Conservation (phyloP, 192 early-diverging fungal genomes). For the Geranomyces variabilis region DNA sequence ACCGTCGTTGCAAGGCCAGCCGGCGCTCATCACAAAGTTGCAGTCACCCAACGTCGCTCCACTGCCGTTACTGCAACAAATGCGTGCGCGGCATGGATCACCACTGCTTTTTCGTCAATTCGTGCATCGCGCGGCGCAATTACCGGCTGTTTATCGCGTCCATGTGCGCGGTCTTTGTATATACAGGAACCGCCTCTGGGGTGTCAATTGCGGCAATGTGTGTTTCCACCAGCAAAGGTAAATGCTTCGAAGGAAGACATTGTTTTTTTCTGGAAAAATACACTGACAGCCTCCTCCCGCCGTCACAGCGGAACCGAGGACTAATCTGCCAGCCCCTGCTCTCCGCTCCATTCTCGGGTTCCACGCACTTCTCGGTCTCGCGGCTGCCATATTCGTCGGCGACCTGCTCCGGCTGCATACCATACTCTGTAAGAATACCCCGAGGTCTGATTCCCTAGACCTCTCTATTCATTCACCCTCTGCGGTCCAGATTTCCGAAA, state of each 20-base stretch:
- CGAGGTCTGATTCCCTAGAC: neutral
- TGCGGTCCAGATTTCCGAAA: constrained; percentile 33
- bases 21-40: constrained; percentile 7
- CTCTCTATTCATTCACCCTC: neutral
- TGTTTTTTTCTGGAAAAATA: too few species aligned
- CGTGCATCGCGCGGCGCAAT: constrained; percentile 52
- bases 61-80: constrained; percentile 58
- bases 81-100: constrained; percentile 53
- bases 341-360: constrained; percentile 21
- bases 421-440: constrained; percentile 42
- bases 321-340: neutral
- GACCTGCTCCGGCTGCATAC: constrained; percentile 45
- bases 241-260: too few species aligned
- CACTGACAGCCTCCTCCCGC: too few species aligned
- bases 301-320: neutral
- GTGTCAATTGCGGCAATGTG: too few species aligned
- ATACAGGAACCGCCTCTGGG: too few species aligned
- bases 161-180: neutral
- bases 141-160: constrained; percentile 34
- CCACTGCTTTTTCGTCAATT: constrained; percentile 58
- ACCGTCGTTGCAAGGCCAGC: constrained; percentile 10
- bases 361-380: constrained; percentile 16
- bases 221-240: too few species aligned
- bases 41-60: constrained; percentile 35
- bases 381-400: constrained; percentile 28